Percentiles rank a stretch among this genome's conserved stretches.
These are phyloP conservation scores for Coemansia sp. DNA, from an alignment of 192 early-diverging fungal species.

Conservation along the genomic window DNA sequence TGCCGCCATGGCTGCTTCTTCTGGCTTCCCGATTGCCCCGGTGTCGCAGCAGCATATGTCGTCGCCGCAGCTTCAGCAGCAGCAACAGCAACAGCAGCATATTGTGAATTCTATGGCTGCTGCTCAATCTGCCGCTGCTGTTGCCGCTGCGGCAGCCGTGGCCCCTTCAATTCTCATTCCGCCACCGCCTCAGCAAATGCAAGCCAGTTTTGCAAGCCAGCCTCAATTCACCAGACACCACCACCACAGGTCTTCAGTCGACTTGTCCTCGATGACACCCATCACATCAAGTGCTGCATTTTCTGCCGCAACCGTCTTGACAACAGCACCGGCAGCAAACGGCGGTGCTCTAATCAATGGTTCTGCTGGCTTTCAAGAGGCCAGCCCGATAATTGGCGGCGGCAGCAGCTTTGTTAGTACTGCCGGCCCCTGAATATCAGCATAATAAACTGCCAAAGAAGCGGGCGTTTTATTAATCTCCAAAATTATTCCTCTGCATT, in stretches of 20 bases:
- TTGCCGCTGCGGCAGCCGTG: slow-evolving; percentile 16
- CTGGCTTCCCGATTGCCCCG: slow-evolving; percentile 8
- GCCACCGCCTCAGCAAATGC: slow-evolving; percentile 2
- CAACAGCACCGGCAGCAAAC: slow-evolving; percentile 9
- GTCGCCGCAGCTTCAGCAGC: background rate
- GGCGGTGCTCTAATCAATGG: too few species aligned
- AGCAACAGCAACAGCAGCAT: background rate
- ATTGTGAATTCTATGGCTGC: slow-evolving; percentile 1
- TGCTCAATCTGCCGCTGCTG: slow-evolving; percentile 12
- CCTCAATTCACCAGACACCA: slow-evolving; percentile 6
- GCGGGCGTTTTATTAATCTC: too few species aligned
- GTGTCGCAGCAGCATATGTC: slow-evolving; percentile 1
- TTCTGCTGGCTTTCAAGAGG: too few species aligned
- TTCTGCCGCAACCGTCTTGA: slow-evolving; percentile 2
- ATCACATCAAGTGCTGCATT: background rate
- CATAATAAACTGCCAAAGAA: too few species aligned
- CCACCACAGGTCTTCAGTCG: slow-evolving; percentile 13
- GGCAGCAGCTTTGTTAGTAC: too few species aligned
- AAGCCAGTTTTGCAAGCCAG: too few species aligned
- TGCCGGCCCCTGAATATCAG: too few species aligned
- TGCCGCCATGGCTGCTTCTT: slow-evolving; percentile 11
- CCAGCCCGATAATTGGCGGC: too few species aligned
- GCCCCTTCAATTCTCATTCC: slow-evolving; percentile 9
- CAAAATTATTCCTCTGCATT: background rate
- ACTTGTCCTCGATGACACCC: slow-evolving; percentile 11